Evolutionary conservation across 768 basidiomycete genomes (phyloP).

Genomic region (Leccinum subtestaceum): DNA sequence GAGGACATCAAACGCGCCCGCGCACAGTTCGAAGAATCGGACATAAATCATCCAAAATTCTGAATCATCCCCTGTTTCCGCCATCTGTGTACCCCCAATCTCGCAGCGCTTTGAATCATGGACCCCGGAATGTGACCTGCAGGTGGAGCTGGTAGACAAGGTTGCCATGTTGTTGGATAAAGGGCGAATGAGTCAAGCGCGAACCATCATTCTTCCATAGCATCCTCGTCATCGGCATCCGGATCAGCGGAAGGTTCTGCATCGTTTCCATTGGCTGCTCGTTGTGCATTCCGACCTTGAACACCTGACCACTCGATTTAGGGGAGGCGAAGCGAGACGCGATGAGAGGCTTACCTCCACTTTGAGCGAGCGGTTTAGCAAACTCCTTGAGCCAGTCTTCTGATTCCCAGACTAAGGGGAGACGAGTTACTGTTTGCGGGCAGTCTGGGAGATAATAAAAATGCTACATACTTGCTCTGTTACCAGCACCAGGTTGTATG

Average conservation of each 20-base stretch:
- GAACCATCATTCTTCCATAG: slow-evolving; percentile 63
- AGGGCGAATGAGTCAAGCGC: not conserved
- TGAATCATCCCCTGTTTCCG: slow-evolving; percentile 20
- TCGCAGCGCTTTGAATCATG: slow-evolving; percentile 5
- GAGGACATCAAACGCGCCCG: slow-evolving; percentile 90
- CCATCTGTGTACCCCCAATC: not conserved
- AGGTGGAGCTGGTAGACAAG: not conserved
- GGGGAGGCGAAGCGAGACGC: not conserved
- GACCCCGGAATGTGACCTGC: not conserved
- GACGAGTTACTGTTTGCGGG: not conserved
- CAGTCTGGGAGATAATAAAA: slow-evolving; percentile 1
- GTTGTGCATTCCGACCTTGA: slow-evolving; percentile 46
- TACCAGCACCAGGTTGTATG: slow-evolving; percentile 57
- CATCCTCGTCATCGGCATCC: slow-evolving; percentile 41
- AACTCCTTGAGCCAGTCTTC: slow-evolving; percentile 90
- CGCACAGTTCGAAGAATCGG: slow-evolving; percentile 67
- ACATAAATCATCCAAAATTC: slow-evolving; percentile 45
- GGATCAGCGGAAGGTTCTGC: slow-evolving; percentile 31
- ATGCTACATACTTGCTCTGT: slow-evolving; percentile 65
- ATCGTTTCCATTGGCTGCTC: slow-evolving; percentile 11
- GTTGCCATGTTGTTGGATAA: not conserved
- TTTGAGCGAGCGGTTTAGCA: slow-evolving; percentile 72
- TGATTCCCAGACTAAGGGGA: slow-evolving; percentile 81
- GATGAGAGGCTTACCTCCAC: slow-evolving; percentile 53
- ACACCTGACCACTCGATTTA: slow-evolving; percentile 39